Evolutionary conservation across 805 yeast genomes (phyloP), one percentile per base, ranked within the genome.

Genomic region (Candida broadrunensis): DNA sequence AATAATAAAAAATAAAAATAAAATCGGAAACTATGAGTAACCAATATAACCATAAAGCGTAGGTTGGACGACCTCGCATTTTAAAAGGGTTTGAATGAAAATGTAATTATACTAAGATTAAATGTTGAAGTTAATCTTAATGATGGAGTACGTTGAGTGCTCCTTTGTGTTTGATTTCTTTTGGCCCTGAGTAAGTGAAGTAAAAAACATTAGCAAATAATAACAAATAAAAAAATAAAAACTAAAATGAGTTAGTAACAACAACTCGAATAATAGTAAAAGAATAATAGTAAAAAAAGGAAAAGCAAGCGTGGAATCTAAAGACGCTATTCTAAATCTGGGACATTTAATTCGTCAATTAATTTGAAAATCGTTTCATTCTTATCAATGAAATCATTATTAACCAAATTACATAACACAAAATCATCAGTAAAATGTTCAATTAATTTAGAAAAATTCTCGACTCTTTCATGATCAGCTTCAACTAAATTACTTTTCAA

Each of bases 391-490:
- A 67, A 91, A 56, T 90, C 89, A 60, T 91, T 91, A 67, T 90
- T 95, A 43, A 91, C 97, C 54, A 91, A 78, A 63, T 90, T 90
- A 51, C 91, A 84, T 54, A 91, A 74, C 31, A 82, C 81, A 67
- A 78, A 91, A 39, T 78, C 77, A 36, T 78, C 63, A 38, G 81
- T 69, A 36, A 85, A 59, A 3, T 55, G 50, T 36, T 66, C 54
- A 47, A 83, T 58, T 39, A 83, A 69, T 15, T 61, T 48, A 14
- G 70, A 53, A 25, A 80, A 54, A 14, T 50, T 44, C 20, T 56
- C 61, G 16, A 58, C 48, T 30, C 60, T 57, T 7, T 60, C 64
- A 37, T 59, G 53, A 23, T 54, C 58, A 9, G 37, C 57, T 30
- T 67, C 67, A 34, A 62, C 57, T 14, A 63, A 49, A 39, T 63